These are phyloP conservation scores for Verticillium alfalfae DNA, from an alignment of 2,329 filamentous ascomycete genomes.

Conservation along the genomic window DNA sequence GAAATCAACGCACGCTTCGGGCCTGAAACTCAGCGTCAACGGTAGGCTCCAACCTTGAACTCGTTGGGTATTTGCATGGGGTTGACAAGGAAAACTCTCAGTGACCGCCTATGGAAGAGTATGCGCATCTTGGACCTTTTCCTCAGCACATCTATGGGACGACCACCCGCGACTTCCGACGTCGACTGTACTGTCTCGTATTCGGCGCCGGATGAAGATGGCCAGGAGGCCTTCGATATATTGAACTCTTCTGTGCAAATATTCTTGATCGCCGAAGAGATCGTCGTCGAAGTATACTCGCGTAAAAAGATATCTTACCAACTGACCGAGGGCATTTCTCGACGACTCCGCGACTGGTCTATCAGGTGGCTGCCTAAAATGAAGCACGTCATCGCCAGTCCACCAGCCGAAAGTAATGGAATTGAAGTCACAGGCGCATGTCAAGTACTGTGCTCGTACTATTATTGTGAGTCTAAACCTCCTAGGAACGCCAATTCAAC, in stretches of 20 bases:
- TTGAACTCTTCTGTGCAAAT: constrained; percentile 49
- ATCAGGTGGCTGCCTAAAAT: constrained; percentile 39
- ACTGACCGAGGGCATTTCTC: constrained; percentile 47
- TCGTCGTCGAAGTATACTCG: constrained; percentile 48
- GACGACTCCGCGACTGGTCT: constrained; percentile 47
- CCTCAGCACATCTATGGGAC: constrained; percentile 47
- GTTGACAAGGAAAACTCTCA: constrained; percentile 4
- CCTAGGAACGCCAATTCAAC: background rate
- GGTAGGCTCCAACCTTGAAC: constrained; percentile 12
- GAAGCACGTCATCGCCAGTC: constrained; percentile 27
- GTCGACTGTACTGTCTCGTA: constrained; percentile 50
- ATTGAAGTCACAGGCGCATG: constrained; percentile 38
- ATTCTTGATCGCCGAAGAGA: constrained; percentile 42
- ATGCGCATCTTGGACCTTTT: constrained; percentile 46
- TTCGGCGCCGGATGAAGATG: constrained; percentile 21
- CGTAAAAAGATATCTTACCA: constrained; percentile 46
- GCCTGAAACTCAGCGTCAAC: constrained; percentile 30
- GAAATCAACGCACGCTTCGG: constrained; percentile 50
- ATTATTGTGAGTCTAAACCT: constrained; percentile 26
- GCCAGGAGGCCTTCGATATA: constrained; percentile 35
- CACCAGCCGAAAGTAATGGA: constrained; percentile 16
- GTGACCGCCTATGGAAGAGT: constrained; percentile 49
- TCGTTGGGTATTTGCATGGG: background rate
- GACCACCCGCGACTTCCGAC: constrained; percentile 47
- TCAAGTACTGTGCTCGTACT: constrained; percentile 46